A percentile compares a stretch with the other conserved stretches of the same genome.
These are phyloP conservation scores for Pseudogymnoascus sp. DNA, from an alignment of 2,329 filamentous ascomycete species.

Conservation along the genomic window DNA sequence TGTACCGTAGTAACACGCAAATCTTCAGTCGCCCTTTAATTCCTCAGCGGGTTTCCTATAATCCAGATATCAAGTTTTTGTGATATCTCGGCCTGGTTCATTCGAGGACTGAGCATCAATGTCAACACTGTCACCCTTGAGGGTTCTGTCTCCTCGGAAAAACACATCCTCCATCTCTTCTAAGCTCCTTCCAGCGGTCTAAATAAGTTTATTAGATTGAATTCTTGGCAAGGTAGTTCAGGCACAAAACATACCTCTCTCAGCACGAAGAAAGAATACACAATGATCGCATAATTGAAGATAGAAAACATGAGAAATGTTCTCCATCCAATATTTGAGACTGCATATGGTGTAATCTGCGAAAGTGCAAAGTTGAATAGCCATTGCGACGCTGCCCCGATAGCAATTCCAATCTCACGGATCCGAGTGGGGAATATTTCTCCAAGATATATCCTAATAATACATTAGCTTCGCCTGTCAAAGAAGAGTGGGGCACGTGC, in stretches of 20 bases:
- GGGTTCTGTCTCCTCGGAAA: conserved; percentile 55
- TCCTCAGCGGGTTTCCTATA: neutral
- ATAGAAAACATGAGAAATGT: conserved; percentile 39
- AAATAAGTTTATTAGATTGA: neutral
- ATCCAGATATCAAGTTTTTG: neutral
- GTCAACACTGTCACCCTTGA: conserved; percentile 93
- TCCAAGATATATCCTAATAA: conserved; percentile 15
- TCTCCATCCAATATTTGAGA: conserved; percentile 37
- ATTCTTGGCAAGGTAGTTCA: neutral
- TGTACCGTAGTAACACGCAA: neutral
- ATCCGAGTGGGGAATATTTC: conserved; percentile 43
- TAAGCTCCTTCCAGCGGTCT: neutral
- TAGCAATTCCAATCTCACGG: conserved; percentile 42
- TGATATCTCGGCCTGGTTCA: neutral
- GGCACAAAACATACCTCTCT: conserved; percentile 37
- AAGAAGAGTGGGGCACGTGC: conserved; percentile 38
- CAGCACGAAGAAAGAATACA: conserved; percentile 43
- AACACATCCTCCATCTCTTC: conserved; percentile 1
- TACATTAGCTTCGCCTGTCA: neutral
- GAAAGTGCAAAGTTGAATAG: conserved; percentile 44
- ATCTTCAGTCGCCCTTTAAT: neutral
- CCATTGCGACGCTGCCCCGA: conserved; percentile 43
- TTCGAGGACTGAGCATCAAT: conserved; percentile 43
- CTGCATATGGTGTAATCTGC: conserved; percentile 43
- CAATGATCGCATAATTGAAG: conserved; percentile 35